Evolutionary conservation across 1,139 yeast species (phyloP).

Genomic region (Insectozyma bohioensis): DNA sequence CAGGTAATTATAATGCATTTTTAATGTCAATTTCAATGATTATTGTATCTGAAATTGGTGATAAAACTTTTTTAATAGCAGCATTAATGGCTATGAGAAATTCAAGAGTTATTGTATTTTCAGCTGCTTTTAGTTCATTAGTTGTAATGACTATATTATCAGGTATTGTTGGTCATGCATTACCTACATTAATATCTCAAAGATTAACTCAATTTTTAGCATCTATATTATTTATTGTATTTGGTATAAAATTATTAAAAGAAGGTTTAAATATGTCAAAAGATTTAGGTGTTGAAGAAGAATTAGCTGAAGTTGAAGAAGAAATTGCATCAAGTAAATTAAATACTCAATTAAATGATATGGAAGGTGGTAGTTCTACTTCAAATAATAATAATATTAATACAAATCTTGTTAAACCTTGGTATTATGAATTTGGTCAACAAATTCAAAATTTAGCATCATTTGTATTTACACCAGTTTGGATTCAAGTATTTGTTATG

Average conservation of each 20-base stretch:
- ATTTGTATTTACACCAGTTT: slow-evolving; percentile 76
- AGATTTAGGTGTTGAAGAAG: slow-evolving; percentile 87
- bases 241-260: slow-evolving; percentile 71
- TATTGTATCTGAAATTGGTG: slow-evolving; percentile 91
- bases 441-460: slow-evolving; percentile 54
- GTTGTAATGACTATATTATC: slow-evolving; percentile 89
- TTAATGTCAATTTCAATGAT: slow-evolving; percentile 81
- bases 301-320: slow-evolving; percentile 94
- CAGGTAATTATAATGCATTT: slow-evolving; percentile 51
- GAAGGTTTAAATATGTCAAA: slow-evolving; percentile 87
- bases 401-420: slow-evolving; percentile 14
- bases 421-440: slow-evolving; percentile 28
- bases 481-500: slow-evolving; percentile 96
- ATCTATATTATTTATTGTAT: slow-evolving; percentile 73
- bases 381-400: slow-evolving; percentile 7
- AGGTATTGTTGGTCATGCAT: slow-evolving; percentile 87
- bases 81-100: slow-evolving; percentile 98
- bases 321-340: slow-evolving; percentile 73
- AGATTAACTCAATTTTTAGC: slow-evolving; percentile 81
- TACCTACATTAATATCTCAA: slow-evolving; percentile 81
- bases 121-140: slow-evolving; percentile 85
- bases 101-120: slow-evolving; percentile 75
- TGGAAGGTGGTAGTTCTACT: slow-evolving; percentile 53
- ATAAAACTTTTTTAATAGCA: slow-evolving; percentile 93
- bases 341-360: slow-evolving; percentile 47